These are phyloP conservation scores for Dacryopinax primogenitus DNA, from an alignment of 768 basidiomycete genomes.

Conservation along the genomic window DNA sequence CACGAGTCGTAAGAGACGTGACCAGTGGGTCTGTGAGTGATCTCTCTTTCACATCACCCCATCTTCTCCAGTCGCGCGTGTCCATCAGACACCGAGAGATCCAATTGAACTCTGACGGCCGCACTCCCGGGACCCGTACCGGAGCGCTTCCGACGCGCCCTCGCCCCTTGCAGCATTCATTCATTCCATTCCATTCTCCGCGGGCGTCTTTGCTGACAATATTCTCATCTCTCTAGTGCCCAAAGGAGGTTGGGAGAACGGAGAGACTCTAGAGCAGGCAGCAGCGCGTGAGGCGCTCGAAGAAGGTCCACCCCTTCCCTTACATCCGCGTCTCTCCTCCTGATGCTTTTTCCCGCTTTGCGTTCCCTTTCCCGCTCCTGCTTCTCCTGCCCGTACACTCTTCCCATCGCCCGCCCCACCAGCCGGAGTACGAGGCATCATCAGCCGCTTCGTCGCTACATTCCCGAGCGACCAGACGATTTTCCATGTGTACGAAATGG, in stretches of 20 bases:
- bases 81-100: conserved; percentile 8
- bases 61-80: conserved; percentile 9
- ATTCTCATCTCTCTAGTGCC: conserved; percentile 44
- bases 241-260: conserved; percentile 84
- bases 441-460: conserved; percentile 74
- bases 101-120: neutral
- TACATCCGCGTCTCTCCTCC: conserved; percentile 40
- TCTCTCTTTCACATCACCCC: conserved; percentile 11
- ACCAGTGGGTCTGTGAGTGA: conserved; percentile 79
- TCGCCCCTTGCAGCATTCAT: no score
- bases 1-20: conserved; percentile 69
- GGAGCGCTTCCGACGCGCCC: conserved; percentile 10
- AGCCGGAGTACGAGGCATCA: conserved; percentile 81
- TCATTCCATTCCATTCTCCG: conserved; percentile 1
- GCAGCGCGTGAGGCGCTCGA: conserved; percentile 85
- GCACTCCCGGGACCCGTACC: conserved; percentile 15
- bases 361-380: conserved; percentile 41
- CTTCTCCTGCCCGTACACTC: neutral
- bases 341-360: conserved; percentile 34
- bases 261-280: conserved; percentile 74
- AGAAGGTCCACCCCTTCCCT: conserved; percentile 78
- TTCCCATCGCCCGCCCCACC: conserved; percentile 17
- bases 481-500: conserved; percentile 85
- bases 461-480: conserved; percentile 65
- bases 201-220: conserved; percentile 1